Conservation (phyloP, 2,329 filamentous ascomycete genomes). For the Xylogone sp. region DNA sequence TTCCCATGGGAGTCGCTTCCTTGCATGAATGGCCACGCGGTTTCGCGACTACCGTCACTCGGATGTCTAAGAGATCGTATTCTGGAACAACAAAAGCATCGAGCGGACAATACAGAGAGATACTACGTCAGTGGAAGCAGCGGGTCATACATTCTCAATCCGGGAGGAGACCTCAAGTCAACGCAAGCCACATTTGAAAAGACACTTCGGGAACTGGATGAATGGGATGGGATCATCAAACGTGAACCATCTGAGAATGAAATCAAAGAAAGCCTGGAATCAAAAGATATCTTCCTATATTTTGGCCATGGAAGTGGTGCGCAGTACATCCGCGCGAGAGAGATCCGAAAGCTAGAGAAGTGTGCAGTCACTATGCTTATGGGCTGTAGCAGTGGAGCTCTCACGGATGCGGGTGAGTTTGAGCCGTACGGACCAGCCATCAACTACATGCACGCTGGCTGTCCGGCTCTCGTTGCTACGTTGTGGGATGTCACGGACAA, state of each 20-base stretch:
- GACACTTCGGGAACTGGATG: constrained; percentile 58
- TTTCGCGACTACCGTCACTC: constrained; percentile 85
- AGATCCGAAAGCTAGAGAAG: constrained; percentile 71
- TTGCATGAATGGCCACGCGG: constrained; percentile 72
- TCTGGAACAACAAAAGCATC: constrained; percentile 29
- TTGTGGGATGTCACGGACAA: constrained; percentile 98
- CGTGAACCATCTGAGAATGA: constrained; percentile 72
- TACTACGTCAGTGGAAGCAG: constrained; percentile 51
- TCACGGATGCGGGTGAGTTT: constrained; percentile 80
- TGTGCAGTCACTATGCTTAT: constrained; percentile 86
- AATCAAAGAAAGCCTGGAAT: constrained; percentile 64
- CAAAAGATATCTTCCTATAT: constrained; percentile 76
- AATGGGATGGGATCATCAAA: constrained; percentile 68
- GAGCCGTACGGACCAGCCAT: constrained; percentile 88
- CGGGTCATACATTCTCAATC: constrained; percentile 84
- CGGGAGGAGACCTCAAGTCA: constrained; percentile 74
- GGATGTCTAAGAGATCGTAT: constrained; percentile 77
- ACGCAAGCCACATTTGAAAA: constrained; percentile 75
- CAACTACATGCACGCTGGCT: constrained; percentile 87
- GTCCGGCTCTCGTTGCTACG: constrained; percentile 83
- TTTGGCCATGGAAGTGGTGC: constrained; percentile 95
- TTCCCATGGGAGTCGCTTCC: constrained; percentile 97
- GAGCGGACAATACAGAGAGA: constrained; percentile 30
- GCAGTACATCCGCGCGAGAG: constrained; percentile 86
- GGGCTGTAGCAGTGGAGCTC: constrained; percentile 84